Evolutionary conservation across 2,329 filamentous ascomycete genomes (phyloP).

Genomic region (Furcasterigmium sp.): DNA sequence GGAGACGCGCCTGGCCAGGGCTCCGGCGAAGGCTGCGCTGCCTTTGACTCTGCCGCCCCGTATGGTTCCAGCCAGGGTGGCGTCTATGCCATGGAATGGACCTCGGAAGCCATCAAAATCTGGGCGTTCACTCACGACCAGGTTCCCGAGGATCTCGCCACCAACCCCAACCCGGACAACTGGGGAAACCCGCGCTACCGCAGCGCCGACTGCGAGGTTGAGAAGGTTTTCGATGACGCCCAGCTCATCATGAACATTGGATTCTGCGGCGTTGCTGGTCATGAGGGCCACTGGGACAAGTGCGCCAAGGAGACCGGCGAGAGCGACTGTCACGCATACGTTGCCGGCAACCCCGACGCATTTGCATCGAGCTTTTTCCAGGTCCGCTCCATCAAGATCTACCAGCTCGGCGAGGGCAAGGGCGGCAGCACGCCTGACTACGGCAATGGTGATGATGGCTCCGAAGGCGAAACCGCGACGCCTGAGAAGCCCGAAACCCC

Average conservation of each 20-base stretch:
- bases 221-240: conserved; percentile 20
- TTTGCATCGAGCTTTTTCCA: conserved; percentile 37
- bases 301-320: conserved; percentile 19
- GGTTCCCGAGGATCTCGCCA: conserved; percentile 48
- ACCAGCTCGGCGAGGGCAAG: conserved; percentile 15
- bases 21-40: conserved; percentile 33
- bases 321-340: conserved; percentile 28
- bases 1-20: conserved; percentile 28
- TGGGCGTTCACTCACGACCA: conserved; percentile 57
- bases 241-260: conserved; percentile 27
- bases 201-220: conserved; percentile 18
- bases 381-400: conserved; percentile 33
- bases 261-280: conserved; percentile 66
- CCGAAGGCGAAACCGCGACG: background rate
- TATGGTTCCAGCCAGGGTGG: conserved; percentile 32
- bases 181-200: conserved; percentile 21
- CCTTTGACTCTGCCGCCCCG: conserved; percentile 29
- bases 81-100: conserved; percentile 56
- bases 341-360: conserved; percentile 24
- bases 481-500: background rate
- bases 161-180: conserved; percentile 15
- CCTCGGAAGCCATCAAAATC: conserved; percentile 51
- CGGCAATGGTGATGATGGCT: background rate
- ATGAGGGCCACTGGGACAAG: conserved; percentile 18
- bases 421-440: conserved; percentile 13